Conservation (phyloP, 2,329 filamentous ascomycete genomes). For the Kalmusia sp. region DNA sequence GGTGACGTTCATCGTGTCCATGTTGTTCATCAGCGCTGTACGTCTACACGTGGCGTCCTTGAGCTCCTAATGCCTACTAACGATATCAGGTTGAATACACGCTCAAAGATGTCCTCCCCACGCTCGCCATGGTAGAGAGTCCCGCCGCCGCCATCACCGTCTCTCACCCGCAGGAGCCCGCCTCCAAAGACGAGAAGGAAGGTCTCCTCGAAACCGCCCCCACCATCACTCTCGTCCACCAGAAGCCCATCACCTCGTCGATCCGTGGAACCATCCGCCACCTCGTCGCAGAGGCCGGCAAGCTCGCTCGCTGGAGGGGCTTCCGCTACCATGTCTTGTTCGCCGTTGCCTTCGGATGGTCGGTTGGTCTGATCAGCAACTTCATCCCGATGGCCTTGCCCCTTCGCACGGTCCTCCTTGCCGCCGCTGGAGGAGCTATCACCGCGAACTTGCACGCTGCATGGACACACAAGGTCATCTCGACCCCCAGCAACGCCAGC, state of each 20-base stretch:
- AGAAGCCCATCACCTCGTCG: constrained; percentile 67
- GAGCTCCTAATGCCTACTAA: not conserved
- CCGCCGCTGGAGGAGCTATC: constrained; percentile 65
- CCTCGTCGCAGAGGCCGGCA: constrained; percentile 69
- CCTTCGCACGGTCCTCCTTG: constrained; percentile 58
- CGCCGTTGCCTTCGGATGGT: constrained; percentile 39
- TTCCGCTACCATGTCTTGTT: constrained; percentile 57
- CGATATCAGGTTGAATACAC: constrained; percentile 58
- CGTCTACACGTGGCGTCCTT: constrained; percentile 17
- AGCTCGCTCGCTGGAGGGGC: constrained; percentile 73
- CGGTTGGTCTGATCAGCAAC: constrained; percentile 54
- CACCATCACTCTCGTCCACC: constrained; percentile 53
- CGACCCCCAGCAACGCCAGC: constrained; percentile 66
- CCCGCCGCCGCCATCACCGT: constrained; percentile 59
- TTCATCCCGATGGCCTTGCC: constrained; percentile 49
- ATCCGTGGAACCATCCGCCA: constrained; percentile 66
- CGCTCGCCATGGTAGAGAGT: constrained; percentile 70
- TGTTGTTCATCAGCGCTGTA: constrained; percentile 52
- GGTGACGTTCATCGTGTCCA: constrained; percentile 47
- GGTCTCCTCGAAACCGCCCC: constrained; percentile 48
- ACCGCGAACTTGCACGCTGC: constrained; percentile 74
- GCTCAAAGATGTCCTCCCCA: constrained; percentile 65
- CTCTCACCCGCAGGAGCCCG: constrained; percentile 56
- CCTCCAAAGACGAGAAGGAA: constrained; percentile 51
- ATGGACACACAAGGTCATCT: constrained; percentile 89